These are phyloP conservation scores for Lecanosticta acicola DNA, from an alignment of 2,329 filamentous ascomycete species.

Conservation along the genomic window DNA sequence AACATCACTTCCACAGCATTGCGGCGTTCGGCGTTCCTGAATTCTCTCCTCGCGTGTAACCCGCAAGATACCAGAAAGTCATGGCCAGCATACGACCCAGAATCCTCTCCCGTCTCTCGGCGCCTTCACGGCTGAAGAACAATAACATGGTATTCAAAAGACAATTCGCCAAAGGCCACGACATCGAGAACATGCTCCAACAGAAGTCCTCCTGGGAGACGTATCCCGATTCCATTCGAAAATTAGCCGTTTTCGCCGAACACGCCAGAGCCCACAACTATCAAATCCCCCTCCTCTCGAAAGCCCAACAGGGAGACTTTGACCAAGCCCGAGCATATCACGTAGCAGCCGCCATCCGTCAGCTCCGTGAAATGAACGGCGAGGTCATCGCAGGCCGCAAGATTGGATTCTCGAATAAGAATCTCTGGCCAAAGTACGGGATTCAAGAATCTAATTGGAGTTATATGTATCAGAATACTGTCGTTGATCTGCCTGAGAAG, in stretches of 20 bases:
- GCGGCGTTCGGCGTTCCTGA: not conserved
- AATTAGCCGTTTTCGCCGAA: slow-evolving; percentile 21
- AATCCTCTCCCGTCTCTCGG: not conserved
- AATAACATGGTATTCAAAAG: not conserved
- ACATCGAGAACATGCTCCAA: slow-evolving; percentile 20
- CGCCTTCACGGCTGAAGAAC: not conserved
- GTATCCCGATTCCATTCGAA: slow-evolving; percentile 14
- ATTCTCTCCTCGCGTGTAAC: not conserved
- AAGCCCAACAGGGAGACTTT: slow-evolving; percentile 17
- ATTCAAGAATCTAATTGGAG: slow-evolving; percentile 16
- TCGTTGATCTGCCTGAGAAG: slow-evolving; percentile 15
- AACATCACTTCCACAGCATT: not conserved
- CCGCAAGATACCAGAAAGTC: not conserved
- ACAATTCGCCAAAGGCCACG: slow-evolving; percentile 13
- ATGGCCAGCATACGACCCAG: not conserved
- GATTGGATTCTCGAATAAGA: slow-evolving; percentile 19
- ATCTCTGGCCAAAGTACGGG: slow-evolving; percentile 19
- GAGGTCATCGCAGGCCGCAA: slow-evolving; percentile 19
- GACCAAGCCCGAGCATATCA: slow-evolving; percentile 20
- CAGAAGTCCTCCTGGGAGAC: slow-evolving; percentile 20
- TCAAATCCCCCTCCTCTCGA: slow-evolving; percentile 21
- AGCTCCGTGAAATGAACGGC: slow-evolving; percentile 23
- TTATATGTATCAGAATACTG: slow-evolving; percentile 21
- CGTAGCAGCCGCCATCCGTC: slow-evolving; percentile 19
- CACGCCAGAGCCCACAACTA: slow-evolving; percentile 21